Conservation (phyloP, 2,329 filamentous ascomycete genomes). For the Scytalidium sp. region DNA sequence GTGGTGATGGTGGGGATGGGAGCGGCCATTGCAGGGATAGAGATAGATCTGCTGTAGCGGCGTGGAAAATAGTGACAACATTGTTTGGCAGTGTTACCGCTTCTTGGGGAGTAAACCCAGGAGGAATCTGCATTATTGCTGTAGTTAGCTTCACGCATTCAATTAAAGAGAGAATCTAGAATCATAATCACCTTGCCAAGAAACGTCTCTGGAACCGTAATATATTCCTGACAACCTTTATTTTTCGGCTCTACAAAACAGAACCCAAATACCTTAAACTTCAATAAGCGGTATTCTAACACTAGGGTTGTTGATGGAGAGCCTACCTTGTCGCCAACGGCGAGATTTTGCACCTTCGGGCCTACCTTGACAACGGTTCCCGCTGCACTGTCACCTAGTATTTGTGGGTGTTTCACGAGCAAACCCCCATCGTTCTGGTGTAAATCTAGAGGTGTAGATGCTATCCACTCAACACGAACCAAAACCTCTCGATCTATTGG, state of each 20-base stretch:
- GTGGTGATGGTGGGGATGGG: slow-evolving; percentile 5
- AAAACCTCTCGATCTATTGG: slow-evolving; percentile 42
- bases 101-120: slow-evolving; percentile 36
- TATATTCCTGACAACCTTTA: slow-evolving; percentile 53
- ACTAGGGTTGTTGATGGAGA: background rate
- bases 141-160: slow-evolving; percentile 8
- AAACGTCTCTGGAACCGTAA: slow-evolving; percentile 48
- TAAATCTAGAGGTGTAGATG: slow-evolving; percentile 58
- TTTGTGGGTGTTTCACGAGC: slow-evolving; percentile 45
- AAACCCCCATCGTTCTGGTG: slow-evolving; percentile 60
- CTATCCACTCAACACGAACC: slow-evolving; percentile 54
- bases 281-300: background rate
- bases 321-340: slow-evolving; percentile 48
- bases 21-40: slow-evolving; percentile 55
- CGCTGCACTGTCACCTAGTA: slow-evolving; percentile 48
- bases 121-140: slow-evolving; percentile 31
- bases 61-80: slow-evolving; percentile 57
- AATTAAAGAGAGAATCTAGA: slow-evolving; percentile 20
- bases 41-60: slow-evolving; percentile 46
- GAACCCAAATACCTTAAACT: slow-evolving; percentile 43
- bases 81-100: slow-evolving; percentile 54
- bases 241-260: slow-evolving; percentile 43
- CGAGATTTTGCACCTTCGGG: slow-evolving; percentile 37
- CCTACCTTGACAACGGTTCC: slow-evolving; percentile 53
- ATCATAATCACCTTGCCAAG: slow-evolving; percentile 37